Percentiles rank a stretch among this genome's conserved stretches.
These are phyloP conservation scores for Pisolithus microcarpus DNA, from an alignment of 768 basidiomycete species.

Conservation along the genomic window DNA sequence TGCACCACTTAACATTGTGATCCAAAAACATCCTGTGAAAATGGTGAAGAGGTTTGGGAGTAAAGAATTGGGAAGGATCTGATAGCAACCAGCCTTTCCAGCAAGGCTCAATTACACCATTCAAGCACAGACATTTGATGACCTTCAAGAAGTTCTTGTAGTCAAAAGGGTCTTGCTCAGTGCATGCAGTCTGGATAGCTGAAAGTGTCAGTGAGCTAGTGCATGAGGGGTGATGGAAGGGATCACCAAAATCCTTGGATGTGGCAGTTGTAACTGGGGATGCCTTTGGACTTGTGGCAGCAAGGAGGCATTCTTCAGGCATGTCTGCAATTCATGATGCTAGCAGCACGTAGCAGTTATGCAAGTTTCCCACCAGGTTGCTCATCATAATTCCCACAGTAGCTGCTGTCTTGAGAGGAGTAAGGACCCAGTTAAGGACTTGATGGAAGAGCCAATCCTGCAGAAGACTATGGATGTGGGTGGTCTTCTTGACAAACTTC, in stretches of 20 bases:
- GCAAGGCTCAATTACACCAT: slow-evolving; percentile 18
- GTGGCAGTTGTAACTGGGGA: slow-evolving; percentile 27
- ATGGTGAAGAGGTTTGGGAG: slow-evolving; percentile 33
- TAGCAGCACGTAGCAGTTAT: slow-evolving; percentile 14
- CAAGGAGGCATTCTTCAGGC: background rate
- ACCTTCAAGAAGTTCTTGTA: slow-evolving; percentile 2
- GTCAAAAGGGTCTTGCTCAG: slow-evolving; percentile 1
- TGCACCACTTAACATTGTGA: slow-evolving; percentile 34
- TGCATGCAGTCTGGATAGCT: slow-evolving; percentile 2
- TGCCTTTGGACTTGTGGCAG: slow-evolving; percentile 13
- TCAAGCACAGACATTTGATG: background rate
- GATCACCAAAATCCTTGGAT: slow-evolving; percentile 25
- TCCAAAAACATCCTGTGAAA: slow-evolving; percentile 35
- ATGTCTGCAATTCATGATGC: slow-evolving; percentile 20
- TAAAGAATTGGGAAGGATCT: slow-evolving; percentile 28
- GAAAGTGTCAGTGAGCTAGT: slow-evolving; percentile 19
- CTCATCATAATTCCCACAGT: slow-evolving; percentile 13
- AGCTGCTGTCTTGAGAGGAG: slow-evolving; percentile 13
- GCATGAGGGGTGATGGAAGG: slow-evolving; percentile 18
- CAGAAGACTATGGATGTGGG: slow-evolving; percentile 8
- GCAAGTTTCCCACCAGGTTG: slow-evolving; percentile 15
- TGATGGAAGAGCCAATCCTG: slow-evolving; percentile 15
- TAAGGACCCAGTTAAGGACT: slow-evolving; percentile 11
- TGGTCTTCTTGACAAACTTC: slow-evolving; percentile 14
- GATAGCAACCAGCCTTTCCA: slow-evolving; percentile 31